A percentile compares a stretch with the other conserved stretches of the same genome.
Evolutionary conservation across 805 yeast species (phyloP).

Genomic region (Metschnikowia amazonensis): DNA sequence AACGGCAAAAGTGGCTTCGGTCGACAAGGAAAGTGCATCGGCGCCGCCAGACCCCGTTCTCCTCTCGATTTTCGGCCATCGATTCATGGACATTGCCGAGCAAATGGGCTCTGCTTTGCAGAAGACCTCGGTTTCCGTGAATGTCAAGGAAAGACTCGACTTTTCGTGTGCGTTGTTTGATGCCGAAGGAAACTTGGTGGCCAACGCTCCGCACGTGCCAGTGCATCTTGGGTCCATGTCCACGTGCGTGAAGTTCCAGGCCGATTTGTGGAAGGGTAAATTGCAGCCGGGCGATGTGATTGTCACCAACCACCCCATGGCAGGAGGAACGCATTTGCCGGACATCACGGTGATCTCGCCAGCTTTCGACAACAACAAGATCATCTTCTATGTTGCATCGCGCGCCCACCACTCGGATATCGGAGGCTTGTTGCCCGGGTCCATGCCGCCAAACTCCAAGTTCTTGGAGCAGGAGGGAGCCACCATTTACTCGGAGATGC

Average conservation of each 20-base stretch:
- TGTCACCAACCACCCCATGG: constrained; percentile 41
- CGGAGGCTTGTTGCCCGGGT: constrained; percentile 88
- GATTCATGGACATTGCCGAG: constrained; percentile 24
- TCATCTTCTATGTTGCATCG: constrained; percentile 84
- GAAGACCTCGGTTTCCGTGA: constrained; percentile 44
- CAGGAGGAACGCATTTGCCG: constrained; percentile 44
- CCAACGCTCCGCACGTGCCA: constrained; percentile 46
- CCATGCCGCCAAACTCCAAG: constrained; percentile 91
- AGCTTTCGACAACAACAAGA: constrained; percentile 50
- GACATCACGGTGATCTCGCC: constrained; percentile 89
- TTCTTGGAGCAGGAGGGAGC: constrained; percentile 90
- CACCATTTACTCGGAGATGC: constrained; percentile 69
- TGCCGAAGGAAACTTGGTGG: constrained; percentile 40
- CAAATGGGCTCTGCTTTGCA: constrained; percentile 46
- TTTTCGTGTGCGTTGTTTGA: constrained; percentile 46
- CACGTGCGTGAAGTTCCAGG: constrained; percentile 43
- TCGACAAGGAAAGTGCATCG: background rate
- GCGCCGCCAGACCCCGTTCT: constrained; percentile 17
- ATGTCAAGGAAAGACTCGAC: constrained; percentile 43
- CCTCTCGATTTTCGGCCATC: constrained; percentile 21
- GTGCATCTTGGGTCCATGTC: constrained; percentile 48
- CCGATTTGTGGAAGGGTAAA: constrained; percentile 38
- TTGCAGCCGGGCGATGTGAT: constrained; percentile 40
- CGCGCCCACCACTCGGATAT: constrained; percentile 97
- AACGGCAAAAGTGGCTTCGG: background rate